These are phyloP conservation scores for Podospora sp. DNA, from an alignment of 495 filamentous ascomycete genomes.

Conservation along the genomic window DNA sequence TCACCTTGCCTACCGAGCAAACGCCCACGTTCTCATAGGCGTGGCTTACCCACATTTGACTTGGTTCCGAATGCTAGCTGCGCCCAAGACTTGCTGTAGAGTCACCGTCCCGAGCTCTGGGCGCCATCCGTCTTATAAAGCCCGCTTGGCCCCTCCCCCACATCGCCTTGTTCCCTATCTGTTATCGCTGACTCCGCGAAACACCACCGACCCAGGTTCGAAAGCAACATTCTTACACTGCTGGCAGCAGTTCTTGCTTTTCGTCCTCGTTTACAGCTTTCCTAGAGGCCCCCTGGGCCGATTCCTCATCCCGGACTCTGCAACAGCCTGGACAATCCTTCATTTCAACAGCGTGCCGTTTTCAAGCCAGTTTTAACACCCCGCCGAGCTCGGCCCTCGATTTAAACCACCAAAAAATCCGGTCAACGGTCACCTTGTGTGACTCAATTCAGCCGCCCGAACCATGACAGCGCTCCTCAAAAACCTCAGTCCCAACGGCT, in stretches of 20 bases:
- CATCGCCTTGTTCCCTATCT: slow-evolving; percentile 5
- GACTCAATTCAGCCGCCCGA: slow-evolving; percentile 23
- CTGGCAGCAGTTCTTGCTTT: neutral
- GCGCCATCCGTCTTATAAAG: slow-evolving; percentile 5
- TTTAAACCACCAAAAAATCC: slow-evolving; percentile 6
- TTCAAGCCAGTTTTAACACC: slow-evolving; percentile 2
- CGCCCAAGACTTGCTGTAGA: neutral
- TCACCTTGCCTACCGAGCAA: neutral
- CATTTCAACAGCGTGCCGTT: neutral
- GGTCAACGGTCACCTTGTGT: slow-evolving; percentile 15
- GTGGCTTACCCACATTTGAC: neutral
- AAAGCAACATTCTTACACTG: neutral
- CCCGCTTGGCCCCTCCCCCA: slow-evolving; percentile 20
- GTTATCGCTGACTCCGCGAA: slow-evolving; percentile 2
- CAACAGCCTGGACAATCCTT: neutral
- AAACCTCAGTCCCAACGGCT: slow-evolving; percentile 49
- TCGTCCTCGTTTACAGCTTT: neutral
- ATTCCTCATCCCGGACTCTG: neutral
- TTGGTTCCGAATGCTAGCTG: neutral
- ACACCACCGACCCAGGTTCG: neutral
- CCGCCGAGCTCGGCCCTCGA: slow-evolving; percentile 20
- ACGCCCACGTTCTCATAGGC: neutral
- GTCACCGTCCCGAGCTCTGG: neutral
- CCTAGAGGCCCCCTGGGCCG: neutral
- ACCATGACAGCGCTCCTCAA: slow-evolving; percentile 32